Conservation (phyloP, 2,329 filamentous ascomycete species). For the Penicillium sp. region DNA sequence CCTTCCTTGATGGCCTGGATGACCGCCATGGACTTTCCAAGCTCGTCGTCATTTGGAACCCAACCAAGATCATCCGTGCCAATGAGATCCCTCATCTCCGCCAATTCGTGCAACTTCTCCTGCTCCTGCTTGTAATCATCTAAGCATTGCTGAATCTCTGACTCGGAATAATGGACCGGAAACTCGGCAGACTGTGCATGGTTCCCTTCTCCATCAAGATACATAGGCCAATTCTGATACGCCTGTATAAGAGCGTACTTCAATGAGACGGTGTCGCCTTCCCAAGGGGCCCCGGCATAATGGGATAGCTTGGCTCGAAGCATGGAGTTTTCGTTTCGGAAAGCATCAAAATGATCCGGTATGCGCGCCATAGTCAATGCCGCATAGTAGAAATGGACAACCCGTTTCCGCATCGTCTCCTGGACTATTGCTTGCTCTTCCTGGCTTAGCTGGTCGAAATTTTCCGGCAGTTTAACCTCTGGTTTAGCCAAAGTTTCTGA, state of each 20-base stretch:
- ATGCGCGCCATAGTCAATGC: slow-evolving; percentile 23
- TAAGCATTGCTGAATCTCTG: slow-evolving; percentile 17
- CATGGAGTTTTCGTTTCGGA: slow-evolving; percentile 18
- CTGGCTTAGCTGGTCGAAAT: slow-evolving; percentile 21
- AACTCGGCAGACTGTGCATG: slow-evolving; percentile 4
- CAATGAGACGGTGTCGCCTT: slow-evolving; percentile 28
- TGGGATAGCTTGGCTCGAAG: slow-evolving; percentile 26
- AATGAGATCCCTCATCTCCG: slow-evolving; percentile 23
- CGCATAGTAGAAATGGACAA: slow-evolving; percentile 26
- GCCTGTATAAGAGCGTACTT: slow-evolving; percentile 24
- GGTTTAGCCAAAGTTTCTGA: slow-evolving; percentile 25
- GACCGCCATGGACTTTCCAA: slow-evolving; percentile 19
- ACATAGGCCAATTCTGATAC: slow-evolving; percentile 23
- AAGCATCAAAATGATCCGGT: slow-evolving; percentile 25
- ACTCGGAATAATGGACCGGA: slow-evolving; percentile 22
- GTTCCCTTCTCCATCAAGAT: slow-evolving; percentile 3
- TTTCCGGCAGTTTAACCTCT: slow-evolving; percentile 23
- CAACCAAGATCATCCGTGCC: slow-evolving; percentile 27
- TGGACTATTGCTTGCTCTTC: slow-evolving; percentile 20
- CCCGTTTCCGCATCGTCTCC: slow-evolving; percentile 22
- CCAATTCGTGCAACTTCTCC: slow-evolving; percentile 20
- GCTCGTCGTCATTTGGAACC: slow-evolving; percentile 25
- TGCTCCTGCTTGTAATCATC: slow-evolving; percentile 16
- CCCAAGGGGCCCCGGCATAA: slow-evolving; percentile 25
- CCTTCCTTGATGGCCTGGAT: slow-evolving; percentile 19